Conservation (phyloP, 2,329 filamentous ascomycete species). For the Claviceps humidiphila region DNA sequence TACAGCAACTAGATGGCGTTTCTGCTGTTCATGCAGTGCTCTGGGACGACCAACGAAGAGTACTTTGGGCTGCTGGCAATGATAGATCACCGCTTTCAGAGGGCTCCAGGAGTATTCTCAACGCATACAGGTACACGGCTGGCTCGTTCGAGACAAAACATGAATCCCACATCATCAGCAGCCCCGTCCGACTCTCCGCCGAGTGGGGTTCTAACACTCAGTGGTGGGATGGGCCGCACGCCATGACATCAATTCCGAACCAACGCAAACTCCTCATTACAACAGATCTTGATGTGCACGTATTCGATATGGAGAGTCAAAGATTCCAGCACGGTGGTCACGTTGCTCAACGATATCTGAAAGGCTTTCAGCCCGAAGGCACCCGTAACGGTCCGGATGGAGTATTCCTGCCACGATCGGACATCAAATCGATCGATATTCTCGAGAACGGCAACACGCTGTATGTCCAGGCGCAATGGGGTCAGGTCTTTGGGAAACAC, state of each 20-base stretch:
- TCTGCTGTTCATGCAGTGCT: constrained; percentile 1
- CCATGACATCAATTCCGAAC: neutral
- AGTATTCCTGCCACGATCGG: neutral
- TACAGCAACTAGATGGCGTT: neutral
- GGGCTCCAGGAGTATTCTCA: neutral
- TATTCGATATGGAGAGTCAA: neutral
- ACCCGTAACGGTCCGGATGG: neutral
- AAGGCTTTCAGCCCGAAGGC: neutral
- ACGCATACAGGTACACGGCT: neutral
- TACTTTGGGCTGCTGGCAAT: constrained; percentile 1
- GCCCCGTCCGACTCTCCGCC: neutral
- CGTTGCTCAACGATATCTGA: neutral
- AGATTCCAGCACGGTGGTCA: neutral
- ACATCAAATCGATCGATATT: neutral
- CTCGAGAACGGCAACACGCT: neutral
- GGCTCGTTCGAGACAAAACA: neutral
- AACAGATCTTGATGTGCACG: constrained; percentile 1
- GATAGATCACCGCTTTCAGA: neutral
- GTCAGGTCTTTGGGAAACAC: neutral
- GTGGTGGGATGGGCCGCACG: constrained; percentile 4
- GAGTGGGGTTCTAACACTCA: neutral
- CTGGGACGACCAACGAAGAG: neutral
- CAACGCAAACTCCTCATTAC: constrained; percentile 1
- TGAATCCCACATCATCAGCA: neutral
- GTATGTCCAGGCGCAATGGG: constrained; percentile 2